Evolutionary conservation across 1,284 basidiomycete species (phyloP).

Genomic region (Cutaneotrichosporon daszewskae): DNA sequence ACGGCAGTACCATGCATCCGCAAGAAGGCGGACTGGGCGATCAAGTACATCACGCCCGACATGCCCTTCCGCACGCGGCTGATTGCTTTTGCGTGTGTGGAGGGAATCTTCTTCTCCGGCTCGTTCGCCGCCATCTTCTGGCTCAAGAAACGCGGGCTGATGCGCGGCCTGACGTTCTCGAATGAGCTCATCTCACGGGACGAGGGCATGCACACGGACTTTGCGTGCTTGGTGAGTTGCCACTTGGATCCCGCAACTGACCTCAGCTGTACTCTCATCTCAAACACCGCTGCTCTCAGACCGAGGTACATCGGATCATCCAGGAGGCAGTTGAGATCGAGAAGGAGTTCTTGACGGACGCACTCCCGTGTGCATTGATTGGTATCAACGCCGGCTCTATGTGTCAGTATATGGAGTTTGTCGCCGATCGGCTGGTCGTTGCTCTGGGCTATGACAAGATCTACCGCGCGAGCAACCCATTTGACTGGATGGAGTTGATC

Average conservation of each 20-base stretch:
- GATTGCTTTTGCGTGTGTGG: constrained; percentile 90
- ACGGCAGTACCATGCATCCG: constrained; percentile 58
- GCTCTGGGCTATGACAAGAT: constrained; percentile 74
- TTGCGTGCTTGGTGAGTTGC: constrained; percentile 27
- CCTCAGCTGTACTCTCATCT: constrained; percentile 70
- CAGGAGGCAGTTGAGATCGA: constrained; percentile 74
- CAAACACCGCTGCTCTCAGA: constrained; percentile 61
- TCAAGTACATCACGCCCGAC: constrained; percentile 85
- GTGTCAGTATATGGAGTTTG: constrained; percentile 92
- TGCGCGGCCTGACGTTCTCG: constrained; percentile 94
- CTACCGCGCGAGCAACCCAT: constrained; percentile 67
- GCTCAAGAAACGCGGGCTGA: constrained; percentile 97
- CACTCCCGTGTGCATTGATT: constrained; percentile 51
- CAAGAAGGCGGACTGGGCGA: constrained; percentile 88
- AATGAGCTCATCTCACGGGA: constrained; percentile 94
- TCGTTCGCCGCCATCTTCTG: constrained; percentile 95
- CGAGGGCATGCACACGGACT: constrained; percentile 95
- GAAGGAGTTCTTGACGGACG: constrained; percentile 69
- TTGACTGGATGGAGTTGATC: constrained; percentile 85
- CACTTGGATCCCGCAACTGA: neutral
- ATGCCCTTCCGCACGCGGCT: constrained; percentile 76
- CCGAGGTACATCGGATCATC: constrained; percentile 66
- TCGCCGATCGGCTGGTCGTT: constrained; percentile 79
- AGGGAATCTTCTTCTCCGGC: constrained; percentile 96
- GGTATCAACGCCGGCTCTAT: constrained; percentile 69